These are phyloP conservation scores for Rauvolfia tetraphylla DNA, from an alignment of 257 asterid genomes.

Conservation along the genomic window DNA sequence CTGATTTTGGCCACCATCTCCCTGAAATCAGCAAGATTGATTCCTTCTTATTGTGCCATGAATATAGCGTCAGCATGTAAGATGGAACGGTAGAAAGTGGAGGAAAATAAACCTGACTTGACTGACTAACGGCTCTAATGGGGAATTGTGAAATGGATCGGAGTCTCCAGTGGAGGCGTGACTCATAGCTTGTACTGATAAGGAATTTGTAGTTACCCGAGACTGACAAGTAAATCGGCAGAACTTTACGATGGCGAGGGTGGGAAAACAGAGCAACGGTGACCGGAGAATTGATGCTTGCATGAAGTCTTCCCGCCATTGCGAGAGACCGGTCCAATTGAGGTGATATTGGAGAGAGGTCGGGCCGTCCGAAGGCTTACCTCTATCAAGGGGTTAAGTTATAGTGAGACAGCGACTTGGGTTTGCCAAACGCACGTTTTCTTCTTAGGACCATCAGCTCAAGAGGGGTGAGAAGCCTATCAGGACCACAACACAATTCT, in stretches of 20 bases:
- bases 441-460: too few relatives aligned
- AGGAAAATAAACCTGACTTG: slow-evolving; percentile 38
- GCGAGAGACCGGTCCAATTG: slow-evolving; percentile 5
- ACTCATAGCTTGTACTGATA: slow-evolving; percentile 9
- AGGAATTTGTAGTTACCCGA: slow-evolving; percentile 13
- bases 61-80: neutral
- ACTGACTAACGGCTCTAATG: slow-evolving; percentile 40
- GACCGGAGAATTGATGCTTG: slow-evolving; percentile 26
- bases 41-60: neutral
- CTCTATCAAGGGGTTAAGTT: too few relatives aligned
- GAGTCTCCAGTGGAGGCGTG: slow-evolving; percentile 18
- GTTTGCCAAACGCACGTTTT: too few relatives aligned
- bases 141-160: slow-evolving; percentile 29
- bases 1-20: slow-evolving; percentile 34
- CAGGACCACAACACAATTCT: neutral
- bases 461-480: too few relatives aligned
- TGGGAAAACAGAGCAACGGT: slow-evolving; percentile 25
- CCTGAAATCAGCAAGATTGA: slow-evolving; percentile 37
- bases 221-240: slow-evolving; percentile 4
- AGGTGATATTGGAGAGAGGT: too few relatives aligned
- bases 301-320: slow-evolving; percentile 54
- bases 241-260: slow-evolving; percentile 12
- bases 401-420: too few relatives aligned
- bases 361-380: too few relatives aligned
- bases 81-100: neutral